These are phyloP conservation scores for Polytrichum formosum DNA, from an alignment of 225 moss, liverwort and hornwort genomes.

Conservation along the genomic window DNA sequence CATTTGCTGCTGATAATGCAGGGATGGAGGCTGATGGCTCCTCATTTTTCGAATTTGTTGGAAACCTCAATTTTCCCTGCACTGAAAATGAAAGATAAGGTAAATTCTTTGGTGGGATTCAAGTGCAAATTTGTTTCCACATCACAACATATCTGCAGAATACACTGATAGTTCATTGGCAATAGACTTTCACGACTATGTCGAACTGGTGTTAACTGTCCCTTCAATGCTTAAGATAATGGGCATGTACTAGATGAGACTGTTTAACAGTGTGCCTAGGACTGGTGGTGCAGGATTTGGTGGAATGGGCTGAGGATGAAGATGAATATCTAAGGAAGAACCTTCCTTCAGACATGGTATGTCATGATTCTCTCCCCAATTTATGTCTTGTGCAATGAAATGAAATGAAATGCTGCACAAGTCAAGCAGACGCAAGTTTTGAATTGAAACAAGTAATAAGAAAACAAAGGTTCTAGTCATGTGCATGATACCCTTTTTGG, in stretches of 20 bases:
- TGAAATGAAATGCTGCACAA: neutral
- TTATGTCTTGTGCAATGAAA: neutral
- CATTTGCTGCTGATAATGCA: neutral
- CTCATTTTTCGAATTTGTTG: constrained; percentile 48
- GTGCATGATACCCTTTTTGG: no score
- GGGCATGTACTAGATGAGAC: no score
- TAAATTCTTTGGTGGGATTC: constrained; percentile 8
- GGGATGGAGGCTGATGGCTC: constrained; percentile 51
- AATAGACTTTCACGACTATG: no score
- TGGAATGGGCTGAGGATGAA: constrained; percentile 65
- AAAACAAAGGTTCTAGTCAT: no score
- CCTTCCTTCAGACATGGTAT: constrained; percentile 61
- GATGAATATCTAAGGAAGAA: constrained; percentile 66
- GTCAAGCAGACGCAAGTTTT: neutral
- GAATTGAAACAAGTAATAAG: no score
- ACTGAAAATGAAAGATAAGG: constrained; percentile 58
- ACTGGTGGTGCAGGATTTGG: constrained; percentile 40
- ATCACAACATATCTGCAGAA: no score
- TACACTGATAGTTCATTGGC: no score
- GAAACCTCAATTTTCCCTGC: constrained; percentile 63
- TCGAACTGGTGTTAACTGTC: no score
- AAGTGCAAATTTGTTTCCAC: no score
- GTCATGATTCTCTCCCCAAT: neutral
- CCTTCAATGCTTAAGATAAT: no score
- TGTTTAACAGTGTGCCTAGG: no score